These are phyloP conservation scores for Thermothelomyces thermophilus DNA, from an alignment of 2,329 filamentous ascomycete genomes.

Conservation along the genomic window DNA sequence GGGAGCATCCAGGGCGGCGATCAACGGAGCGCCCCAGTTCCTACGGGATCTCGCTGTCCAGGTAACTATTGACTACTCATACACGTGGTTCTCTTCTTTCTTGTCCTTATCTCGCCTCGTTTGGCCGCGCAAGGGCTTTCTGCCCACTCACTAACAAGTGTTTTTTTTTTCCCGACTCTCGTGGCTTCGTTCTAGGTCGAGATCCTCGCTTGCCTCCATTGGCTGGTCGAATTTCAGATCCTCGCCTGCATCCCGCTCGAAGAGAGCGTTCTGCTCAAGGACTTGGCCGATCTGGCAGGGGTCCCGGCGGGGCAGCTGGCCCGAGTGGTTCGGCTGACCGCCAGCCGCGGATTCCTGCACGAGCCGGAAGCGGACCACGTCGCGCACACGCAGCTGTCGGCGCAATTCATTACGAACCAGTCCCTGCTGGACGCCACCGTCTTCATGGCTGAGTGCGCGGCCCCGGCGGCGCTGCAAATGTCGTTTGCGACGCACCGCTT, in stretches of 20 bases:
- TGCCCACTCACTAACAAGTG: too few species aligned
- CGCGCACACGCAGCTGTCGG: conserved; percentile 35
- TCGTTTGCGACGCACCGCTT: conserved; percentile 18
- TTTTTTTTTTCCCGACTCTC: too few species aligned
- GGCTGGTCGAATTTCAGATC: neutral
- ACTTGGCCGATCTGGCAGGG: neutral
- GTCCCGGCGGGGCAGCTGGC: neutral
- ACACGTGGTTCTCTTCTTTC: too few species aligned
- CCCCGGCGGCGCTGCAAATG: conserved; percentile 33
- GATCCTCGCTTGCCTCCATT: neutral
- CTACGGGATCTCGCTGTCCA: too few species aligned
- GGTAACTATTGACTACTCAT: too few species aligned
- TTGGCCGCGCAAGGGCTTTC: too few species aligned
- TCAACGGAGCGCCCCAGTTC: too few species aligned
- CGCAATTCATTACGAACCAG: conserved; percentile 31
- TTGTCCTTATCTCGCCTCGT: too few species aligned
- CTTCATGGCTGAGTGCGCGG: conserved; percentile 33
- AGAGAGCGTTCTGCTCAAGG: neutral
- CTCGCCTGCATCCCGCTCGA: neutral
- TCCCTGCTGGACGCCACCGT: conserved; percentile 33
- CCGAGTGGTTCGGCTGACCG: conserved; percentile 19
- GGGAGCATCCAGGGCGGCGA: too few species aligned
- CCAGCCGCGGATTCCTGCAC: conserved; percentile 31
- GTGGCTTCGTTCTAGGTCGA: too few species aligned
- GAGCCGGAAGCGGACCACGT: conserved; percentile 30